A percentile compares a stretch with the other conserved stretches of the same genome.
Evolutionary conservation across 2,329 filamentous ascomycete genomes (phyloP).

Genomic region (Cercospora sp.): DNA sequence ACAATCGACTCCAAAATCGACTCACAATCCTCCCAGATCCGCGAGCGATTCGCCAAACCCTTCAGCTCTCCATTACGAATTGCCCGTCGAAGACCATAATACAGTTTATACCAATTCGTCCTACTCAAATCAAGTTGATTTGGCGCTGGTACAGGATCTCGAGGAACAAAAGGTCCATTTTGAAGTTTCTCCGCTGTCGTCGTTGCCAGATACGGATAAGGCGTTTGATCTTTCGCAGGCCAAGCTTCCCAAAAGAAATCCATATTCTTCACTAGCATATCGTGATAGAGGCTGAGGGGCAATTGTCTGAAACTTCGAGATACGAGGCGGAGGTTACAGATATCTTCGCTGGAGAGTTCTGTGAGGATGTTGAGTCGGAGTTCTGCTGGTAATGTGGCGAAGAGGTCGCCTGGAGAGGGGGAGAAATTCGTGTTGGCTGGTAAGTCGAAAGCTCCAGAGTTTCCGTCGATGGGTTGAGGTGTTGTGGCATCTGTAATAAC

Average conservation of each 20-base stretch:
- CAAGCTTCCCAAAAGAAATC: slow-evolving; percentile 28
- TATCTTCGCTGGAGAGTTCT: neutral
- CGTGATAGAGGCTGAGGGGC: slow-evolving; percentile 15
- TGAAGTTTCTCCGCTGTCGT: neutral
- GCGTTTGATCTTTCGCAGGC: neutral
- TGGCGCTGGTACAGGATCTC: slow-evolving; percentile 8
- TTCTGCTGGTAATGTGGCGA: slow-evolving; percentile 13
- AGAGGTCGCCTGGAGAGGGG: slow-evolving; percentile 6
- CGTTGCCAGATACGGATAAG: slow-evolving; percentile 1
- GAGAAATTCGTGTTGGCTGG: neutral
- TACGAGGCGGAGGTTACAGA: slow-evolving; percentile 15
- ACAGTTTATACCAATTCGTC: slow-evolving; percentile 20
- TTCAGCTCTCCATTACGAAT: neutral
- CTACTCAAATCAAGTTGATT: no score
- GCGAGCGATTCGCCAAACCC: slow-evolving; percentile 12
- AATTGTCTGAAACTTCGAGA: slow-evolving; percentile 24
- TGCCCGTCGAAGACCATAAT: neutral
- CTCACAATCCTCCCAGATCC: slow-evolving; percentile 20
- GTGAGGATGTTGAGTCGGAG: slow-evolving; percentile 14
- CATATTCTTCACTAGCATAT: slow-evolving; percentile 20
- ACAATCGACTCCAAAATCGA: slow-evolving; percentile 13
- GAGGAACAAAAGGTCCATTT: neutral
- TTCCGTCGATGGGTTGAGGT: neutral
- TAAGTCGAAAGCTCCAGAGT: neutral
- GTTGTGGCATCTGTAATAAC: neutral